These are phyloP conservation scores for Trichoderma asperelloides DNA, from an alignment of 495 filamentous ascomycete species.

Conservation along the genomic window DNA sequence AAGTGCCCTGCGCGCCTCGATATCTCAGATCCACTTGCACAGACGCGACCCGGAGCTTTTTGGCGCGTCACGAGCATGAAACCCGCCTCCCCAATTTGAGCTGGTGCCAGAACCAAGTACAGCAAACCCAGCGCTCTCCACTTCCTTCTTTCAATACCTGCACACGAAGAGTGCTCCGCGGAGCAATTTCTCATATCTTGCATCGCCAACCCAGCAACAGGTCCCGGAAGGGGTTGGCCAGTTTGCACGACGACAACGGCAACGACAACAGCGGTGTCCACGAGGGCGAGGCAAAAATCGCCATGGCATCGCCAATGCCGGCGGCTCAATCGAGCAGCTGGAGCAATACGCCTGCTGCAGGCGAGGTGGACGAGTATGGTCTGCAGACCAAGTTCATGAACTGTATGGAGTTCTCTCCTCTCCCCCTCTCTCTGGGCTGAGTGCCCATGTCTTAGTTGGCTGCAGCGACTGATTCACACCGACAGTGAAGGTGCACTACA, in stretches of 20 bases:
- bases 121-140: constrained; percentile 1
- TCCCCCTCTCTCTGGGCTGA: neutral
- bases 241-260: neutral
- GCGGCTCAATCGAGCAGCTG: neutral
- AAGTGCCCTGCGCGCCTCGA: neutral
- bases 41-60: constrained; percentile 2
- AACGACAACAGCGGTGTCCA: neutral
- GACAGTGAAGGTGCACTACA: constrained; percentile 92
- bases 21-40: neutral
- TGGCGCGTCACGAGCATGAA: constrained; percentile 13
- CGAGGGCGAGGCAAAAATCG: neutral
- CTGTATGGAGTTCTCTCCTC: constrained; percentile 25
- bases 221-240: neutral
- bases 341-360: constrained; percentile 42
- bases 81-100: constrained; percentile 11
- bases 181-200: neutral
- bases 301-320: constrained; percentile 13
- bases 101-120: neutral
- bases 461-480: constrained; percentile 11
- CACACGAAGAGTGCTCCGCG: neutral
- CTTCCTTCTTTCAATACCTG: neutral
- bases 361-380: constrained; percentile 38
- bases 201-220: neutral
- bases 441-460: neutral
- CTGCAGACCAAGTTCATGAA: constrained; percentile 43